A percentile compares a stretch with the other conserved stretches of the same genome.
Evolutionary conservation across 805 yeast species (phyloP).

Genomic region (Cyberlindnera xylosilytica): DNA sequence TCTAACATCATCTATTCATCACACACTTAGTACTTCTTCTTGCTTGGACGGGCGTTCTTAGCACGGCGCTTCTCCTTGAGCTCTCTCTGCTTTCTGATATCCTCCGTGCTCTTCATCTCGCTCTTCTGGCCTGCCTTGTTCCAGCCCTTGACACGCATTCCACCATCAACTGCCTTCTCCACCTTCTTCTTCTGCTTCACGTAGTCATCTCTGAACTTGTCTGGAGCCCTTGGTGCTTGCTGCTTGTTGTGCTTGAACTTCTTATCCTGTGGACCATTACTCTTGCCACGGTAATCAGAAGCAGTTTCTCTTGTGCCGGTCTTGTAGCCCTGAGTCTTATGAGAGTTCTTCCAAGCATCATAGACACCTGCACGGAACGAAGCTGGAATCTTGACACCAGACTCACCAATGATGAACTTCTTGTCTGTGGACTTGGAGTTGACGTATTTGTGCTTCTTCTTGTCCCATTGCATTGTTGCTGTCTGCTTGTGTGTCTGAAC

Average conservation of each 20-base stretch:
- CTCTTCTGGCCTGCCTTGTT: constrained; percentile 32
- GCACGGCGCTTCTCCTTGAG: constrained; percentile 67
- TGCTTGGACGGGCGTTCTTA: constrained; percentile 80
- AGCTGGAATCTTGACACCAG: constrained; percentile 91
- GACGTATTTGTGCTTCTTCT: constrained; percentile 84
- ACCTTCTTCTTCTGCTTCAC: constrained; percentile 79
- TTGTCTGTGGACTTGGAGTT: constrained; percentile 76
- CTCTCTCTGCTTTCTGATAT: constrained; percentile 75
- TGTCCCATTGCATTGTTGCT: constrained; percentile 85
- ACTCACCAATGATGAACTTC: constrained; percentile 90
- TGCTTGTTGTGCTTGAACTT: constrained; percentile 69
- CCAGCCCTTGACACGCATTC: constrained; percentile 65
- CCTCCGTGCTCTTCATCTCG: constrained; percentile 67
- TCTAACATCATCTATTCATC: too few species aligned
- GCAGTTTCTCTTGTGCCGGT: constrained; percentile 53
- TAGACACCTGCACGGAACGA: constrained; percentile 85
- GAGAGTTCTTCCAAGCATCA: constrained; percentile 84
- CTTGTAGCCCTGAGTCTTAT: constrained; percentile 50
- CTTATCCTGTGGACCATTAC: constrained; percentile 34
- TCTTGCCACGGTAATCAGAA: constrained; percentile 27
- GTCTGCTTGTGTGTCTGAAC: constrained; percentile 63
- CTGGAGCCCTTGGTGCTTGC: constrained; percentile 89
- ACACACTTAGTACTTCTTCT: constrained; percentile 19
- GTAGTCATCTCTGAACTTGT: constrained; percentile 83
- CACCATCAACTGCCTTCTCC: constrained; percentile 72